Conservation (phyloP, 2,329 filamentous ascomycete genomes). For the Coniochaeta ligniaria region DNA sequence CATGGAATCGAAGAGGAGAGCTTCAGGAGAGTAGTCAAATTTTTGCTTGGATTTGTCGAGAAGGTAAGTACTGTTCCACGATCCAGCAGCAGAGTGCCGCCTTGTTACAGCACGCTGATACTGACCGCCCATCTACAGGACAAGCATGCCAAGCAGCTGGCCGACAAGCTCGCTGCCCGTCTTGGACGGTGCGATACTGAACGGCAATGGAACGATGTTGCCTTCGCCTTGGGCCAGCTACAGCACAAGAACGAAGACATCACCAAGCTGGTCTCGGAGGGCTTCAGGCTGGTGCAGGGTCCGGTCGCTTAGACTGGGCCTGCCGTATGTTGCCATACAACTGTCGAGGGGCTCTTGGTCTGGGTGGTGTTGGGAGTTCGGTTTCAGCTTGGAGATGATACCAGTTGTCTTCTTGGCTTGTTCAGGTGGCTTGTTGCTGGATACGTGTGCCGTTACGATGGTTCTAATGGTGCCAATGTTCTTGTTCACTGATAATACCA, state of each 20-base stretch:
- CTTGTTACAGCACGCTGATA: too few species aligned
- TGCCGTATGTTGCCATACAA: too few species aligned
- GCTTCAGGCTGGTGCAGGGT: conserved; percentile 65
- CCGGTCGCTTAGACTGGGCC: conserved; percentile 27
- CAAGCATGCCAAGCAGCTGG: conserved; percentile 91
- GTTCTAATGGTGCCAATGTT: background rate
- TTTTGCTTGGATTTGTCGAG: conserved; percentile 91
- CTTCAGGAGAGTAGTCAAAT: conserved; percentile 81
- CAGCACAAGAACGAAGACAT: conserved; percentile 94
- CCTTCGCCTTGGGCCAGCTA: conserved; percentile 80
- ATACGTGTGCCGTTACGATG: background rate
- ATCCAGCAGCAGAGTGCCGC: background rate
- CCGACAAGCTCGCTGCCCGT: conserved; percentile 84
- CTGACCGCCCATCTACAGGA: conserved; percentile 50
- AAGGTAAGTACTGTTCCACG: conserved; percentile 56
- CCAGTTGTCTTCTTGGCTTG: background rate
- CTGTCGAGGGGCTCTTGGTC: background rate
- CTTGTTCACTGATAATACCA: background rate
- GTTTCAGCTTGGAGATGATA: background rate
- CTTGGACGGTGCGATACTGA: conserved; percentile 83
- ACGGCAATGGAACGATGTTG: conserved; percentile 95
- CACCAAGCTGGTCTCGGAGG: conserved; percentile 64
- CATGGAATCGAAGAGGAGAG: conserved; percentile 74
- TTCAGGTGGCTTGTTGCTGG: too few species aligned
- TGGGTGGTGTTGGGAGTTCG: background rate